These are phyloP conservation scores for Eucalyptus microcorys DNA, from an alignment of 345 rosid genomes.

Conservation along the genomic window DNA sequence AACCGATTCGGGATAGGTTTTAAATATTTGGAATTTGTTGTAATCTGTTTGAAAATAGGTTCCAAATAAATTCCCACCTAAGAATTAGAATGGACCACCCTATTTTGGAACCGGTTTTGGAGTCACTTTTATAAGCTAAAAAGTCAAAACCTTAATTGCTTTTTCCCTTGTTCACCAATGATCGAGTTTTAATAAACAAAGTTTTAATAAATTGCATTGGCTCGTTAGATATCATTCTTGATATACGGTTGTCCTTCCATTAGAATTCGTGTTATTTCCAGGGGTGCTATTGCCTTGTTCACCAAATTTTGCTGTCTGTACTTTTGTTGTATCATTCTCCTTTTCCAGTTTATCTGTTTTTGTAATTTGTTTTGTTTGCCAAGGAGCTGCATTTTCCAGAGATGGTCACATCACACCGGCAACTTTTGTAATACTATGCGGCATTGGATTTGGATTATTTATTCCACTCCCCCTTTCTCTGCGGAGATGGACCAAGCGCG, in stretches of 20 bases:
- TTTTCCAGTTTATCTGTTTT: neutral
- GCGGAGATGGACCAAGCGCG: no score
- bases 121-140: no score
- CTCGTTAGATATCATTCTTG: neutral
- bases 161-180: no score
- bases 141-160: no score
- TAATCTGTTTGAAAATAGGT: rapidly evolving
- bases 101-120: no score
- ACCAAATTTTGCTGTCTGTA: neutral
- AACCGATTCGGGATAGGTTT: rapidly evolving
- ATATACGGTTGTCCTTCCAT: neutral
- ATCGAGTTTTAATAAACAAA: no score
- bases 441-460: neutral
- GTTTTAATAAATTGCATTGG: no score
- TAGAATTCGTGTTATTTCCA: neutral
- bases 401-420: neutral
- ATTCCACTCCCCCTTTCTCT: no score
- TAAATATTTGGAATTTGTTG: rapidly evolving
- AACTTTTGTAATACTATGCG: neutral
- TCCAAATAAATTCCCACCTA: rapidly evolving
- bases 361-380: neutral
- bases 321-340: neutral
- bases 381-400: neutral
- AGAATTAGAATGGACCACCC: rapidly evolving
- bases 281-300: neutral